Percentiles rank a stretch among this genome's conserved stretches.
Conservation (phyloP, 495 filamentous ascomycete genomes). For the Penicillium maclennaniae region DNA sequence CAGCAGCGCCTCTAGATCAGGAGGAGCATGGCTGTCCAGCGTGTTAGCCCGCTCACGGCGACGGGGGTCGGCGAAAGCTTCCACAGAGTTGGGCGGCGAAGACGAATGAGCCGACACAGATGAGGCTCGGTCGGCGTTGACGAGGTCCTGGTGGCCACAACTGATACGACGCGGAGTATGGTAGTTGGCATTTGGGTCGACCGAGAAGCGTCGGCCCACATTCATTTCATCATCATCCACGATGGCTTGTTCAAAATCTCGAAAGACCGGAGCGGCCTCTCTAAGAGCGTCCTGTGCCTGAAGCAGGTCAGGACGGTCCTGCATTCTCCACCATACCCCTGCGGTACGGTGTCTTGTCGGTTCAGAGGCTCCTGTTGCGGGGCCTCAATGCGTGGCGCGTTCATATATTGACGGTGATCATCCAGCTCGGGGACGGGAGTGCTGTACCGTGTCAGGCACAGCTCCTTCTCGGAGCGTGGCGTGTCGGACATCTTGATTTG, state of each 20-base stretch:
- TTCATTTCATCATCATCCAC: slow-evolving; percentile 48
- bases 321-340: slow-evolving; percentile 25
- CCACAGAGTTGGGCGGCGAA: slow-evolving; percentile 94
- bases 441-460: slow-evolving; percentile 57
- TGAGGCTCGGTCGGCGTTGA: slow-evolving; percentile 45
- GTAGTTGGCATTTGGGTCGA: slow-evolving; percentile 35
- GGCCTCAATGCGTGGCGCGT: slow-evolving; percentile 61
- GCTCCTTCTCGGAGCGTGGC: slow-evolving; percentile 55
- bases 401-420: slow-evolving; percentile 80
- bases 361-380: slow-evolving; percentile 32
- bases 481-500: slow-evolving; percentile 57
- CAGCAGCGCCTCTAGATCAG: slow-evolving; percentile 57
- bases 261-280: slow-evolving; percentile 48
- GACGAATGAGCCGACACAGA: slow-evolving; percentile 63
- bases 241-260: slow-evolving; percentile 85
- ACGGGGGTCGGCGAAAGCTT: slow-evolving; percentile 83
- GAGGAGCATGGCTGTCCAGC: slow-evolving; percentile 54
- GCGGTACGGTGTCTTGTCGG: slow-evolving; percentile 37
- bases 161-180: slow-evolving; percentile 38
- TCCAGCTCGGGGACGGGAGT: slow-evolving; percentile 87
- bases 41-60: slow-evolving; percentile 65
- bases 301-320: slow-evolving; percentile 45
- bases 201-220: slow-evolving; percentile 37
- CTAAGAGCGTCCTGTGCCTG: slow-evolving; percentile 46
- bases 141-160: slow-evolving; percentile 41